A percentile compares a stretch with the other conserved stretches of the same genome.
phyloP scores from a whole-genome alignment of 1,139 yeast genomes.

The Taphrina flavorubra region DNA sequence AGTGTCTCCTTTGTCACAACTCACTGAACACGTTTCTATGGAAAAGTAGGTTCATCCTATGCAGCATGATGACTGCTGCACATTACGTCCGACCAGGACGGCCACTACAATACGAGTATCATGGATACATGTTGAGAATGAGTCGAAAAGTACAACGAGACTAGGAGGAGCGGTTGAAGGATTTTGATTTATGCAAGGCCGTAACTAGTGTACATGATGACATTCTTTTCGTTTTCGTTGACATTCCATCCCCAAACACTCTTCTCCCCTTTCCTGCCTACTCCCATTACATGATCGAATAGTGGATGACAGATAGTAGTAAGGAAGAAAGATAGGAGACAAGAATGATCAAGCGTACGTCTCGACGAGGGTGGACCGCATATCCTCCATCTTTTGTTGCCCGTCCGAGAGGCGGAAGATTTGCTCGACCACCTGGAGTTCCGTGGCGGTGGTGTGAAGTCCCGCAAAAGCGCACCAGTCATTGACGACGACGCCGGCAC shows the following conservation, averaged over 20 bases:
- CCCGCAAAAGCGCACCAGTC: constrained; percentile 99
- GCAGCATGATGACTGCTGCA: too few relatives aligned
- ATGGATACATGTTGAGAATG: not conserved
- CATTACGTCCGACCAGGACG: too few relatives aligned
- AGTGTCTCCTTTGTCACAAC: too few relatives aligned
- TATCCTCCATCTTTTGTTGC: constrained; percentile 76
- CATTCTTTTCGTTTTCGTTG: not conserved
- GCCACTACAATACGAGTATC: too few relatives aligned
- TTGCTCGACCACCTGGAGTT: constrained; percentile 92
- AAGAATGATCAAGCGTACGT: constrained; percentile 59
- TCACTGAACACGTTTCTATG: too few relatives aligned
- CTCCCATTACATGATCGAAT: not conserved
- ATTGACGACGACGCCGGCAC: constrained; percentile 98
- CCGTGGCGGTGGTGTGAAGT: constrained; percentile 97
- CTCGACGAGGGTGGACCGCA: constrained; percentile 90
- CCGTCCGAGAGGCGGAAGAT: constrained; percentile 88
- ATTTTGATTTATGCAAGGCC: constrained; percentile 1
- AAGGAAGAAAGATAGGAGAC: not conserved
- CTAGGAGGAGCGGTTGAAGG: not conserved
- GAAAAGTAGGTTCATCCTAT: too few relatives aligned
- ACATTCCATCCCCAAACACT: not conserved
- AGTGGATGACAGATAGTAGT: too few relatives aligned
- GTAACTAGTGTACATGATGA: constrained; percentile 10
- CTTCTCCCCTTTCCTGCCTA: not conserved
- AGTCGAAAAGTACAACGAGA: too few relatives aligned